A percentile compares a stretch with the other conserved stretches of the same genome.
Conservation (phyloP, 495 filamentous ascomycete species). For the Aspergillus nidulans region DNA sequence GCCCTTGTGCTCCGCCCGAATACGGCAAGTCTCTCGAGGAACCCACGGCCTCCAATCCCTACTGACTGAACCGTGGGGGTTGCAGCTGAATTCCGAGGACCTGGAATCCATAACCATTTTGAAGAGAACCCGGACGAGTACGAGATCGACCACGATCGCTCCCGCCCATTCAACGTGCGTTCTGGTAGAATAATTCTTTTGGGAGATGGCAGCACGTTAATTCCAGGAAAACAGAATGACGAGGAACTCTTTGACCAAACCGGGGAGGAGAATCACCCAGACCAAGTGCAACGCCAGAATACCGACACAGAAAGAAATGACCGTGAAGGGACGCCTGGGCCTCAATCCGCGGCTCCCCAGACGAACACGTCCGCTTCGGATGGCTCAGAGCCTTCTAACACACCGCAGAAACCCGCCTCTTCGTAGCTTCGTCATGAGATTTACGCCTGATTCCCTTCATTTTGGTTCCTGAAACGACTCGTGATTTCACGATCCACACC, state of each 20-base stretch:
- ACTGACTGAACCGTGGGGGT: constrained; percentile 44
- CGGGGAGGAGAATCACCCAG: constrained; percentile 69
- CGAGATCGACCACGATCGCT: constrained; percentile 72
- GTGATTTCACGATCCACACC: constrained; percentile 21
- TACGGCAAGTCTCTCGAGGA: constrained; percentile 79
- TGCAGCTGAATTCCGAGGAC: constrained; percentile 93
- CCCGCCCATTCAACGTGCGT: constrained; percentile 57
- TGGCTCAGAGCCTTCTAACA: constrained; percentile 38
- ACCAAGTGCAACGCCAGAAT: constrained; percentile 48
- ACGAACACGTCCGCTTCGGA: constrained; percentile 23
- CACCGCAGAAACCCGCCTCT: constrained; percentile 26
- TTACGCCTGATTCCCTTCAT: constrained; percentile 12
- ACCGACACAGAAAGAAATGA: constrained; percentile 37
- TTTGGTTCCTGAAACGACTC: constrained; percentile 25
- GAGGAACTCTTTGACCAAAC: constrained; percentile 84
- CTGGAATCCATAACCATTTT: constrained; percentile 72
- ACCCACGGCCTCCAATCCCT: constrained; percentile 41
- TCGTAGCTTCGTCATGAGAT: constrained; percentile 23
- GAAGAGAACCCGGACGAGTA: constrained; percentile 92
- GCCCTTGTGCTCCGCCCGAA: constrained; percentile 97
- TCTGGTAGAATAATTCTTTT: constrained; percentile 86
- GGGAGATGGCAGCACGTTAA: constrained; percentile 86
- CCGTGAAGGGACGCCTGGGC: constrained; percentile 58
- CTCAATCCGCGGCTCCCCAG: constrained; percentile 27
- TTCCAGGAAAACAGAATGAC: constrained; percentile 74